phyloP scores from a whole-genome alignment of 768 basidiomycete species.

The Lyophyllum shimeji region DNA sequence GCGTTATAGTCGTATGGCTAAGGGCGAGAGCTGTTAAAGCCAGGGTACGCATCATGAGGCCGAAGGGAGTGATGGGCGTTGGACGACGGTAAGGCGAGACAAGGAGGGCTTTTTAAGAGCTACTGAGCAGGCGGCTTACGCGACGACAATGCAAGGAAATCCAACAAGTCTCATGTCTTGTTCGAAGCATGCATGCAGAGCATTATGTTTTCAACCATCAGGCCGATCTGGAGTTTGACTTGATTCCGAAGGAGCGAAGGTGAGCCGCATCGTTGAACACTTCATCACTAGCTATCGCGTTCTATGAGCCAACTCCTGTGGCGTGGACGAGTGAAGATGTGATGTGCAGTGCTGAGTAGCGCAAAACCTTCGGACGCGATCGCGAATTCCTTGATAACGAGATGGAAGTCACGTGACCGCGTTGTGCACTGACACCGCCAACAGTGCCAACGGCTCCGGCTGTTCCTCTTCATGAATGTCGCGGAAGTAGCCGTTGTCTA shows the following conservation, averaged over 20 bases:
- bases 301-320: too few relatives aligned
- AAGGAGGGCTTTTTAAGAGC: neutral
- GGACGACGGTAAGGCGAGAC: neutral
- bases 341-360: too few relatives aligned
- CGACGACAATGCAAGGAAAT: neutral
- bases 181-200: slow-evolving; percentile 7
- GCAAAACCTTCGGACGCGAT: too few relatives aligned
- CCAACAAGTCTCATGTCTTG: neutral
- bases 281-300: too few relatives aligned
- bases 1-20: neutral
- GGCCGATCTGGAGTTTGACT: neutral
- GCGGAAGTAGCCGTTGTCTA: neutral
- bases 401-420: neutral
- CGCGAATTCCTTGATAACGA: too few relatives aligned
- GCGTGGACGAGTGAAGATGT: too few relatives aligned
- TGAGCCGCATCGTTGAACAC: neutral
- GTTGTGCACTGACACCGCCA: neutral
- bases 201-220: neutral
- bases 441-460: neutral
- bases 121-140: neutral
- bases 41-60: slow-evolving; percentile 6
- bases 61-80: neutral
- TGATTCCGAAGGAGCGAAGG: neutral
- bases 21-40: slow-evolving; percentile 4
- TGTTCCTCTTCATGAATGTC: neutral